A percentile compares a stretch with the other conserved stretches of the same genome.
These are phyloP conservation scores for Atkinsonella texensis DNA, from an alignment of 2,329 filamentous ascomycete genomes.

Conservation along the genomic window DNA sequence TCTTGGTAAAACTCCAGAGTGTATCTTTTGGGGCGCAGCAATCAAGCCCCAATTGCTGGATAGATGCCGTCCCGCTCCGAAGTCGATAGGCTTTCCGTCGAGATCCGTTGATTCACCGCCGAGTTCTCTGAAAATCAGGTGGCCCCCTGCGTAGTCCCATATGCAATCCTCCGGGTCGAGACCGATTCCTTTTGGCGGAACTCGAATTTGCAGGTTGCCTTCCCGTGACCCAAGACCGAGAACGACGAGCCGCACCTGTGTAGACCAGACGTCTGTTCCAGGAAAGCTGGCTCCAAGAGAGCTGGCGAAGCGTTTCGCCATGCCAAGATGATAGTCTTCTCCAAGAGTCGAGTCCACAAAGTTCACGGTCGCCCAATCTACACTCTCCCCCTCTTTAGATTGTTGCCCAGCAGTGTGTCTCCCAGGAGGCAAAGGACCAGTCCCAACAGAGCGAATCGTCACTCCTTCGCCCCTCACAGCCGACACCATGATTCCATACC, in stretches of 20 bases:
- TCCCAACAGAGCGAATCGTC: neutral
- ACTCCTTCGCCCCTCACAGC: constrained; percentile 32
- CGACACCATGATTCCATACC: constrained; percentile 18
- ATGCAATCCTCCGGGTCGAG: constrained; percentile 11
- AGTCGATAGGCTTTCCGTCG: constrained; percentile 36
- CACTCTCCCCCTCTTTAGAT: neutral
- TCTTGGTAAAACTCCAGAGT: constrained; percentile 30
- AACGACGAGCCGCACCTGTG: neutral
- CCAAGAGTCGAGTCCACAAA: neutral
- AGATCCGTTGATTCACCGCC: constrained; percentile 45
- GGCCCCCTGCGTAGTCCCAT: constrained; percentile 49
- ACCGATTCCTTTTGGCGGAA: neutral
- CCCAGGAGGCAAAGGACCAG: neutral
- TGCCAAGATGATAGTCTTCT: neutral
- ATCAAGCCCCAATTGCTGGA: constrained; percentile 42
- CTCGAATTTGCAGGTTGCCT: neutral
- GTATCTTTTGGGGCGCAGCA: constrained; percentile 34
- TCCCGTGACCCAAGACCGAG: neutral
- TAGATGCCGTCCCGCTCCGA: constrained; percentile 36
- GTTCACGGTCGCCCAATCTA: neutral
- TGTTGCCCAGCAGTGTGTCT: neutral
- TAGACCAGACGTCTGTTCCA: neutral
- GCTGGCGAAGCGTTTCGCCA: neutral
- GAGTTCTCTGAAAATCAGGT: constrained; percentile 45
- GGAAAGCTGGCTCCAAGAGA: neutral